phyloP scores from a whole-genome alignment of 73 alveolate genomes.

The Paramecium primaurelia region DNA sequence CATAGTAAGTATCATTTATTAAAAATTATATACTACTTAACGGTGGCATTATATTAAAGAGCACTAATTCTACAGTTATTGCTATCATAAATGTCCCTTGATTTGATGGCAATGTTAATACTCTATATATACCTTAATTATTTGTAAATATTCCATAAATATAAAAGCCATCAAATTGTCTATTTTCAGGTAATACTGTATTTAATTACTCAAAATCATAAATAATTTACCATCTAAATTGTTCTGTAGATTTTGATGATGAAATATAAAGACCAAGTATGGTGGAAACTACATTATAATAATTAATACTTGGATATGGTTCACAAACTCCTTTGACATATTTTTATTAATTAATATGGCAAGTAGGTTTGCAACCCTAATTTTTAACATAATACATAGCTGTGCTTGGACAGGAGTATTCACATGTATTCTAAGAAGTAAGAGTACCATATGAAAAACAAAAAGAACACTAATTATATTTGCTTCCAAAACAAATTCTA shows the following conservation, averaged over 20 bases:
- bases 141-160: not conserved
- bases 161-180: not conserved
- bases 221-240: not conserved
- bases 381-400: not conserved
- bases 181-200: not conserved
- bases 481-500: not conserved
- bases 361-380: not conserved
- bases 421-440: not conserved
- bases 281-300: not conserved
- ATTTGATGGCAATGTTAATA: not conserved
- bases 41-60: not conserved
- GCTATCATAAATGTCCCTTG: not conserved
- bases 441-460: not conserved
- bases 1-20: not conserved
- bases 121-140: not conserved
- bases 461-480: not conserved
- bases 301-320: not conserved
- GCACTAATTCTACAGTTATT: not conserved
- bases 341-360: not conserved
- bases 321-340: not conserved
- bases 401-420: not conserved
- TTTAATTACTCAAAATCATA: not conserved
- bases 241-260: not conserved
- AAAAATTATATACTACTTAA: not conserved
- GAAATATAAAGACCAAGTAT: not conserved